Percentiles rank a stretch among this genome's conserved stretches.
These are phyloP conservation scores for Leccinum subtestaceum DNA, from an alignment of 768 basidiomycete genomes.

Conservation along the genomic window DNA sequence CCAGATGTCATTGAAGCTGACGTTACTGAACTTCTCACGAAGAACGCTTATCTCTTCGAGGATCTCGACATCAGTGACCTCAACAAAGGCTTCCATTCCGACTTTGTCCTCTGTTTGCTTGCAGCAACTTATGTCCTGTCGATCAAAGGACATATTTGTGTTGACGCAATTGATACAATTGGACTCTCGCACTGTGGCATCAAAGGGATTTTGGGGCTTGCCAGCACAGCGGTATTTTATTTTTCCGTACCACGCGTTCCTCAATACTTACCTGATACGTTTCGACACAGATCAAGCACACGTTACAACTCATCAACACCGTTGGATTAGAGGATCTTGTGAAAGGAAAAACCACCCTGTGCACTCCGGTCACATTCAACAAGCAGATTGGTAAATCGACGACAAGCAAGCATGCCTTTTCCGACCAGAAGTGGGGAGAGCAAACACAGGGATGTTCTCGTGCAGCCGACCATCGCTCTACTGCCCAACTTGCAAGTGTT, in stretches of 20 bases:
- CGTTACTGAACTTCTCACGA: not conserved
- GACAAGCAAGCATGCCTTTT: not conserved
- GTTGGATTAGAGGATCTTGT: too few species aligned
- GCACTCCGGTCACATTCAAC: not conserved
- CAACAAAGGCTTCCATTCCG: not conserved
- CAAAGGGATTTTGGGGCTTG: not conserved
- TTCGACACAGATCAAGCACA: not conserved
- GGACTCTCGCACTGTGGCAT: not conserved
- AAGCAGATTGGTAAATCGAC: not conserved
- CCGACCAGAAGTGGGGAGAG: not conserved
- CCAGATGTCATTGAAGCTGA: accelerated
- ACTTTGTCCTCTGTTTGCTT: not conserved
- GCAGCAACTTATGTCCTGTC: not conserved
- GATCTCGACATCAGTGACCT: not conserved
- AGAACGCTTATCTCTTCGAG: not conserved
- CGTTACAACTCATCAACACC: not conserved
- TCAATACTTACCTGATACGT: not conserved
- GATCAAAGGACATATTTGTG: not conserved
- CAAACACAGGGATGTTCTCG: too few species aligned
- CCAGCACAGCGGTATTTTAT: not conserved
- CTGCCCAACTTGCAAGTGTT: too few species aligned
- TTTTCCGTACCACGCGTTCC: not conserved
- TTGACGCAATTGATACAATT: not conserved
- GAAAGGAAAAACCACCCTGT: too few species aligned
- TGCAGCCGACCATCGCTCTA: too few species aligned